Evolutionary conservation across 257 asterid species (phyloP), one percentile per base, ranked within the genome.

Genomic region (Solanum peruvianum): DNA sequence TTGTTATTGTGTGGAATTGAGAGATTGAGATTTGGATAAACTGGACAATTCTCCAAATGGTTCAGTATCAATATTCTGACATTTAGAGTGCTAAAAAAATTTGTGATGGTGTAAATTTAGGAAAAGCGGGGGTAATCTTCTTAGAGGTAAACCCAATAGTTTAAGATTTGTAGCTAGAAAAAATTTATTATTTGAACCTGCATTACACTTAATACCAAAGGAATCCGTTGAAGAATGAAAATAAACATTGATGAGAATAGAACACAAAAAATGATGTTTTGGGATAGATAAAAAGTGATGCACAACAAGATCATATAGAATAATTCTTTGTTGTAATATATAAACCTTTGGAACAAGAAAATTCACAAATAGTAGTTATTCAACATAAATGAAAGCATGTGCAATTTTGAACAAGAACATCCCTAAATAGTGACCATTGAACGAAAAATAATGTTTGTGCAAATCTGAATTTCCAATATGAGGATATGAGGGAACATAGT

Each of bases 111-210:
- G 91, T 92, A 88, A 60, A 69, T 81, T 81, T 71, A 98, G 95
- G 72, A 77, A 93, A 4, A 89, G 45, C 7, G 98, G 99, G 76
- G 99, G 99, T 44, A 90, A 77, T 89, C 98, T 95, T 91, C 94
- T 88, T 56, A 98, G 99, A 87, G 99, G 98, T 67, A 97, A 93
- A 88, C 98, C 98, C 62, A 98, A 95, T 85, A 94, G 76, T 85
- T 93, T 93, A 23, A 95, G 91, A 85, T 91, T 75, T 6, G 98
- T 95, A 60, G 91, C 98, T 88, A 95, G 94, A 91, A 95, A 97
- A 93, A 97, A 97, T 85, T 94, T 98, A 87, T 90, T 93, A 42
- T 42, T 42, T 42, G 45, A 42, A 42, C 45, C 4, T 42, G 45
- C 45, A 42, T 42, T 42, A 42, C 45, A 9, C 13, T 42, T 42